Conservation (phyloP, 352 stramenopile species). For the Globisporangium acanthophoron region DNA sequence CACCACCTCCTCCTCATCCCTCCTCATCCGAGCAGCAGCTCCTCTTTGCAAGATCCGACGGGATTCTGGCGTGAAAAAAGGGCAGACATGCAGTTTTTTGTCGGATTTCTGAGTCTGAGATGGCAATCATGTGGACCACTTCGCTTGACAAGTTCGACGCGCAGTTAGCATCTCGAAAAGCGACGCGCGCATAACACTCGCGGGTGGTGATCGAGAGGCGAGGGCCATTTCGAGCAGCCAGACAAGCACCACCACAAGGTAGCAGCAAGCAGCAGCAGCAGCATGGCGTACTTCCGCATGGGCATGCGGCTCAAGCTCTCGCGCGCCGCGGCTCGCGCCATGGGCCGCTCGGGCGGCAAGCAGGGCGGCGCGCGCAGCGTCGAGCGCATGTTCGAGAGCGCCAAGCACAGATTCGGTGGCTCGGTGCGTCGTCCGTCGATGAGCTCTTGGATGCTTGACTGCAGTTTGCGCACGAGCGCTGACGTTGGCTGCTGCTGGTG, state of each 20-base stretch:
- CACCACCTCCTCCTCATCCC: too few relatives aligned
- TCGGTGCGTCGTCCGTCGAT: slow-evolving; percentile 27
- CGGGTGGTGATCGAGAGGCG: neutral
- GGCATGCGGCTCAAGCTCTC: slow-evolving; percentile 60
- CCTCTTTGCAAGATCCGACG: neutral
- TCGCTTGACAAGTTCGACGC: neutral
- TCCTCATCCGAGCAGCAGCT: neutral
- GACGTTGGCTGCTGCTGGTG: neutral
- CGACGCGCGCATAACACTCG: neutral
- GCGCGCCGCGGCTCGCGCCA: slow-evolving; percentile 51
- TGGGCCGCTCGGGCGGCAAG: slow-evolving; percentile 47
- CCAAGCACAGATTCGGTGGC: slow-evolving; percentile 59
- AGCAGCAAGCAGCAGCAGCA: slow-evolving; percentile 1
- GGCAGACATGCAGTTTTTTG: neutral
- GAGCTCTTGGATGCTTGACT: neutral
- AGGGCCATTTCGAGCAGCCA: neutral
- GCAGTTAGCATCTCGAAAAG: neutral
- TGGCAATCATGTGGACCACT: neutral
- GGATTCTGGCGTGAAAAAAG: neutral
- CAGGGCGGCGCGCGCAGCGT: slow-evolving; percentile 40
- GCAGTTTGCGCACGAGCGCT: neutral
- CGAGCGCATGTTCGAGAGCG: slow-evolving; percentile 57
- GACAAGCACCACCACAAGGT: slow-evolving; percentile 3
- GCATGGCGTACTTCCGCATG: slow-evolving; percentile 72
- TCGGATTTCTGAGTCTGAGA: neutral